A percentile compares a stretch with the other conserved stretches of the same genome.
Evolutionary conservation across 495 filamentous ascomycete genomes (phyloP).

Genomic region (Parathielavia hyrcaniae): DNA sequence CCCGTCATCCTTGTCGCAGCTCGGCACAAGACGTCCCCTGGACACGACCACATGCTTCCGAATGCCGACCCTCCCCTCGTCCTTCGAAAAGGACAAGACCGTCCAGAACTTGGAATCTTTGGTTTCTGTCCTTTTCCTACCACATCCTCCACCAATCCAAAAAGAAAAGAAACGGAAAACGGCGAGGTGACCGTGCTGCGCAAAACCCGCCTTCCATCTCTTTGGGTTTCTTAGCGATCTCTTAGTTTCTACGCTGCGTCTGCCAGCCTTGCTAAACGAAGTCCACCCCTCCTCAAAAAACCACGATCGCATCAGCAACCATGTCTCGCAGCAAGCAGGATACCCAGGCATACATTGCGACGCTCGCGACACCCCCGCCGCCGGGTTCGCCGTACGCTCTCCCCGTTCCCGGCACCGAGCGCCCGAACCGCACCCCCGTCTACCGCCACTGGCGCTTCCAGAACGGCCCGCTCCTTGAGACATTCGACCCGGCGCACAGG

Average conservation of each 20-base stretch:
- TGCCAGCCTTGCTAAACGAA: not conserved
- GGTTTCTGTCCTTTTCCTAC: conserved; percentile 1
- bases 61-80: conserved; percentile 22
- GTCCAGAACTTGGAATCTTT: conserved; percentile 11
- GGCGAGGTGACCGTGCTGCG: not conserved
- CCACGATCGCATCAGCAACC: conserved; percentile 2
- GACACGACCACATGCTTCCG: conserved; percentile 27
- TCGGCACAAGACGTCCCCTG: conserved; percentile 19
- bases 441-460: conserved; percentile 78
- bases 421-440: conserved; percentile 62
- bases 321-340: conserved; percentile 36
- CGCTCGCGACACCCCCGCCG: conserved; percentile 49
- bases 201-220: not conserved
- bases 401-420: conserved; percentile 64
- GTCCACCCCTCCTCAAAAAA: not conserved
- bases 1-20: conserved; percentile 20
- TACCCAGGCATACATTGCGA: conserved; percentile 35
- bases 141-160: not conserved
- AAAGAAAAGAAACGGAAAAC: not conserved
- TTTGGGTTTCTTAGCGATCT: not conserved
- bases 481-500: conserved; percentile 62
- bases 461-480: conserved; percentile 63
- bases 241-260: not conserved
- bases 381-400: conserved; percentile 58
- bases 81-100: conserved; percentile 22